These are phyloP conservation scores for Penicillium cataractarum DNA, from an alignment of 495 filamentous ascomycete species.

Conservation along the genomic window DNA sequence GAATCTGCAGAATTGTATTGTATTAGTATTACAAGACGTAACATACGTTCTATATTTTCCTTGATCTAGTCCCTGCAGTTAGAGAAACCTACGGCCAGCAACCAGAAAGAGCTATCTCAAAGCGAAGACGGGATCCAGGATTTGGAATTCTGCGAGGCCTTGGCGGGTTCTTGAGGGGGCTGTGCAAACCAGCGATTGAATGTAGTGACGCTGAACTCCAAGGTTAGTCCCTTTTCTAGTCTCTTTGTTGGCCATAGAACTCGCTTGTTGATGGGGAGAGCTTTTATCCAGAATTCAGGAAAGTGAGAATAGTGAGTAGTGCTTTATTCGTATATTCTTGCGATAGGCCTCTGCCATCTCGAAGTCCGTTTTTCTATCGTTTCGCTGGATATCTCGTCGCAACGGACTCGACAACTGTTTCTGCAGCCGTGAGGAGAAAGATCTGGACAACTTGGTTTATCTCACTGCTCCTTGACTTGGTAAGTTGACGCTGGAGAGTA, in stretches of 20 bases:
- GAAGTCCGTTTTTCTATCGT: not conserved
- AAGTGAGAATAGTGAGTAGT: not conserved
- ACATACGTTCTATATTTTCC: not conserved
- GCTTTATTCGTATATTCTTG: not conserved
- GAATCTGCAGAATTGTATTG: not conserved
- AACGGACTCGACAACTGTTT: not conserved
- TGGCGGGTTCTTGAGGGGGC: not conserved
- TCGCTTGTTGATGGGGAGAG: not conserved
- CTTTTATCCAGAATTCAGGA: not conserved
- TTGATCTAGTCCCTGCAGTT: not conserved
- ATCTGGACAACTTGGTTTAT: constrained; percentile 76
- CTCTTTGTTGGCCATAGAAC: not conserved
- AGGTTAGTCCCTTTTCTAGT: not conserved
- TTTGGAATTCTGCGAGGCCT: not conserved
- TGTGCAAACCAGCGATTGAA: not conserved
- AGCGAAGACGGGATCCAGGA: not conserved
- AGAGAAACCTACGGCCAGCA: not conserved
- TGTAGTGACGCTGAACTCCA: too few species aligned
- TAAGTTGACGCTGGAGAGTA: constrained; percentile 20
- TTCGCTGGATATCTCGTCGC: not conserved
- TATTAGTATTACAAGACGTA: not conserved
- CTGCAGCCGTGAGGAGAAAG: constrained; percentile 60
- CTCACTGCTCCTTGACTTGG: constrained; percentile 52
- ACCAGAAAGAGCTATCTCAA: not conserved
- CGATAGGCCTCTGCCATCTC: not conserved